Evolutionary conservation across 257 asterid species (phyloP).

Genomic region (Ligustrum vulgare): DNA sequence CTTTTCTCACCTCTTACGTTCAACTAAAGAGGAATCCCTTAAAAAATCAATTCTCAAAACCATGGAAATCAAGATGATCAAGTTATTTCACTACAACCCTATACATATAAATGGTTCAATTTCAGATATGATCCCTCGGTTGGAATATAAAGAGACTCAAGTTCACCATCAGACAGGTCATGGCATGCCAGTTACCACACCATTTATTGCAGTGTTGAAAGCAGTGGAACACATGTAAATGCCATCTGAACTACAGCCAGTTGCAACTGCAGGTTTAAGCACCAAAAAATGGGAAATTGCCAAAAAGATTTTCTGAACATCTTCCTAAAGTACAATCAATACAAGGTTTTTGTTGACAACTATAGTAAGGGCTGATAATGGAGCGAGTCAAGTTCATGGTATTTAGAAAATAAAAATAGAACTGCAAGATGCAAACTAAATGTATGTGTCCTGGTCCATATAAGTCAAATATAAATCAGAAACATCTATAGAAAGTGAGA

Average conservation of each 20-base stretch:
- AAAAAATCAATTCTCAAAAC: not conserved
- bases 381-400: constrained; percentile 12
- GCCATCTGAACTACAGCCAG: not conserved
- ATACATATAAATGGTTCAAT: not conserved
- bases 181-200: not conserved
- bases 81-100: not conserved
- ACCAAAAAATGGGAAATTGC: not conserved
- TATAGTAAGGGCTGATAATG: not conserved
- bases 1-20: not conserved
- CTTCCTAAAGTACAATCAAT: not conserved
- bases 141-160: not conserved
- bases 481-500: not conserved
- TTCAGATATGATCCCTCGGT: not conserved
- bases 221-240: not conserved
- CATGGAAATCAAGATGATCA: not conserved
- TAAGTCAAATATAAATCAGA: not conserved
- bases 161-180: not conserved
- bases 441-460: not conserved
- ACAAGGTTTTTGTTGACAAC: no score
- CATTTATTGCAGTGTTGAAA: not conserved
- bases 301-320: not conserved
- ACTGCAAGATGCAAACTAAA: not conserved
- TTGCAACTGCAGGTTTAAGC: not conserved
- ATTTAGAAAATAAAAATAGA: constrained; percentile 4
- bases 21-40: not conserved